Conservation (phyloP, 2,329 filamentous ascomycete genomes). For the Colletotrichum euphorbiae region DNA sequence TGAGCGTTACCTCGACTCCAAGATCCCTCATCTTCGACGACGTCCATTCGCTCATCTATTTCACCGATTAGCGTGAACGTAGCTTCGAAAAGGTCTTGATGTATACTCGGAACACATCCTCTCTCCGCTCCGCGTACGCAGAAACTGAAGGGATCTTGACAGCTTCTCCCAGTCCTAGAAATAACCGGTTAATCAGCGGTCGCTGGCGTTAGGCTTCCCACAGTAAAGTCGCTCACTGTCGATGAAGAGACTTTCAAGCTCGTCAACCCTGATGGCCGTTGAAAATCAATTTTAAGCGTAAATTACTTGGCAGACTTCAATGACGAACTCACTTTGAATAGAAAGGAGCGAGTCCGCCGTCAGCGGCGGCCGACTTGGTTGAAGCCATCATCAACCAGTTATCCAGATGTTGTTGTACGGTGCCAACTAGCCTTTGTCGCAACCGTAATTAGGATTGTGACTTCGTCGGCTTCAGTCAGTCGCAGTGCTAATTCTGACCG, state of each 20-base stretch:
- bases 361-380: neutral
- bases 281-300: no score
- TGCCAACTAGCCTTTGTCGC: no score
- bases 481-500: constrained; percentile 16
- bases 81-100: accelerated
- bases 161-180: constrained; percentile 75
- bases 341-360: neutral
- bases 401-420: no score
- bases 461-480: neutral
- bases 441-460: neutral
- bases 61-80: neutral
- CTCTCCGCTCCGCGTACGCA: constrained; percentile 86
- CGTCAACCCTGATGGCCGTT: constrained; percentile 17
- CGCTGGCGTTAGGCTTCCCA: neutral
- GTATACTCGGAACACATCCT: constrained; percentile 82
- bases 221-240: constrained; percentile 1
- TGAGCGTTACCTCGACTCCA: constrained; percentile 87
- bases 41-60: constrained; percentile 90
- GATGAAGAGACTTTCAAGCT: constrained; percentile 24
- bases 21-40: constrained; percentile 85
- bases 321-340: neutral
- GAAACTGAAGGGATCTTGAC: constrained; percentile 97
- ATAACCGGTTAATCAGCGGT: neutral
- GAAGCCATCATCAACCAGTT: neutral
- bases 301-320: neutral